A percentile compares a stretch with the other conserved stretches of the same genome.
Conservation (phyloP, 1,284 basidiomycete genomes). For the Calocybe gambosa region DNA sequence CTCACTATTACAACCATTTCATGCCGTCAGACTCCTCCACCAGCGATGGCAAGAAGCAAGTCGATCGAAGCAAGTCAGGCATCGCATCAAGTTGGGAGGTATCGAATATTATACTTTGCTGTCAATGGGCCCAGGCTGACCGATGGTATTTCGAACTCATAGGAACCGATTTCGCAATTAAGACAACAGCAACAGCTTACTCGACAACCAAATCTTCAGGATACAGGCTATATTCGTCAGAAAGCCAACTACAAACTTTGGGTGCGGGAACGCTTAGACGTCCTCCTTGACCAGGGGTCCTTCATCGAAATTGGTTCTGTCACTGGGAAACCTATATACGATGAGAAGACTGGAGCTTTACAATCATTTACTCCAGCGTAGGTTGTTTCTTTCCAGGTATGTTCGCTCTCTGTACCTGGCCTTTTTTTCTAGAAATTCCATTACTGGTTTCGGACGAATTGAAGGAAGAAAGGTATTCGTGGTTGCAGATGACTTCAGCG, state of each 20-base stretch:
- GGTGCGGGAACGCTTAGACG: slow-evolving; percentile 34
- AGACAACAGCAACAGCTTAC: slow-evolving; percentile 27
- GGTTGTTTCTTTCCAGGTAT: slow-evolving; percentile 9
- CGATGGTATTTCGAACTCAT: not conserved
- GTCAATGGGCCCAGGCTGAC: not conserved
- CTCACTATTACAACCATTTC: not conserved
- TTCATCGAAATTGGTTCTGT: slow-evolving; percentile 35
- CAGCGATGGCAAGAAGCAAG: slow-evolving; percentile 4
- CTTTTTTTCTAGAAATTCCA: slow-evolving; percentile 26
- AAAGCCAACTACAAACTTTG: slow-evolving; percentile 35
- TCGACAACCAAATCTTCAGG: slow-evolving; percentile 26
- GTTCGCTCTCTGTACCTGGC: not conserved
- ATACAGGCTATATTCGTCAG: slow-evolving; percentile 39
- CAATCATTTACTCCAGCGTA: slow-evolving; percentile 34
- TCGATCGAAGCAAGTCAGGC: slow-evolving; percentile 9
- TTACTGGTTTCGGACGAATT: slow-evolving; percentile 34
- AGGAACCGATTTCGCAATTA: slow-evolving; percentile 28
- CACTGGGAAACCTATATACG: slow-evolving; percentile 31
- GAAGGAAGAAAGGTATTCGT: slow-evolving; percentile 32
- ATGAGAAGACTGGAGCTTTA: slow-evolving; percentile 26
- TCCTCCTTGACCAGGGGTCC: slow-evolving; percentile 30
- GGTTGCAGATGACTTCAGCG: slow-evolving; percentile 39
- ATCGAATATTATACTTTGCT: not conserved
- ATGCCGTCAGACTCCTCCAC: slow-evolving; percentile 18
- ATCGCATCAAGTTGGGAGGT: slow-evolving; percentile 18